A percentile compares a stretch with the other conserved stretches of the same genome.
These are phyloP conservation scores for Serendipita sp. DNA, from an alignment of 768 basidiomycete species.

Conservation along the genomic window DNA sequence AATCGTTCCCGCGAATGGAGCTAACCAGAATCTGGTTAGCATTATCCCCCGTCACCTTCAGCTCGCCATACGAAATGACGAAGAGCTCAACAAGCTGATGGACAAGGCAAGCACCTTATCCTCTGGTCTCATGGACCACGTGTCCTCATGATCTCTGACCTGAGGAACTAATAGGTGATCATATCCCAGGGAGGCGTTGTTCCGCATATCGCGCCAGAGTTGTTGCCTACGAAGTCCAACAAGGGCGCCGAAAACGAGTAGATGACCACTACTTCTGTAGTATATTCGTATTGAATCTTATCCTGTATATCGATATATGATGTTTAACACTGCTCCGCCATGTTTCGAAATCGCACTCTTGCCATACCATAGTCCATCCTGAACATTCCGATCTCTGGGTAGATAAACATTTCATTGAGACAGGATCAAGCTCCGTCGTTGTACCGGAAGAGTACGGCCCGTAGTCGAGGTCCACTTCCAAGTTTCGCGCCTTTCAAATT, in stretches of 20 bases:
- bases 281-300: too few relatives aligned
- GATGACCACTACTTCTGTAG: not conserved
- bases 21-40: slow-evolving; percentile 12
- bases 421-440: too few relatives aligned
- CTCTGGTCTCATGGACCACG: too few relatives aligned
- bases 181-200: slow-evolving; percentile 32
- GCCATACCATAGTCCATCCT: too few relatives aligned
- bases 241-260: slow-evolving; percentile 1
- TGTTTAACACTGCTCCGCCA: too few relatives aligned
- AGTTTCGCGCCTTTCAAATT: too few relatives aligned
- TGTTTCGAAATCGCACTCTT: too few relatives aligned
- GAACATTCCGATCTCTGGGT: too few relatives aligned
- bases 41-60: slow-evolving; percentile 32
- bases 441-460: too few relatives aligned
- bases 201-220: slow-evolving; percentile 23
- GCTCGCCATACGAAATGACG: slow-evolving; percentile 31
- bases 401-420: too few relatives aligned
- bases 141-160: not conserved
- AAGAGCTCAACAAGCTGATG: slow-evolving; percentile 28
- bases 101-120: slow-evolving; percentile 10
- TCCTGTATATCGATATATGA: too few relatives aligned
- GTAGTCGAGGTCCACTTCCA: too few relatives aligned
- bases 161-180: slow-evolving; percentile 17
- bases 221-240: slow-evolving; percentile 25
- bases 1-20: not conserved